Base-by-base conservation (phyloP, 2,329 filamentous ascomycete species). In the Penicillium sp. region DNA sequence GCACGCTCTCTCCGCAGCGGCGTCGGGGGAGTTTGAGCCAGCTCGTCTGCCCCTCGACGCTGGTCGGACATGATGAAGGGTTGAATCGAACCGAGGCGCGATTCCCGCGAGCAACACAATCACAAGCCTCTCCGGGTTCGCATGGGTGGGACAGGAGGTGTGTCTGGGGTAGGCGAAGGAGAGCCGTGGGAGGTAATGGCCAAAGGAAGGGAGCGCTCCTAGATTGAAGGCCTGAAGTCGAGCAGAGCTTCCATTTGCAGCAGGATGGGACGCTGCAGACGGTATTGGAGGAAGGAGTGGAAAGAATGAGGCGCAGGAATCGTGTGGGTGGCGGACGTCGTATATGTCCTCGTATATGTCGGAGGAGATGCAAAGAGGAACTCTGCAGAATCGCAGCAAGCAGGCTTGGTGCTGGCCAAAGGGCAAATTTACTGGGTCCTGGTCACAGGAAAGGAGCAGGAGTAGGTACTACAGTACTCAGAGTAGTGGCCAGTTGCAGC, bases 1-100 rank as follows among this genome's bases (percentile, higher is more conserved):
- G 81, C 80, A 57, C 80, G 73, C 64, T 75, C 75, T 59, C 79
- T 73, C 57, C 76, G 75, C 55, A 76, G 64, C 52, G 75, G 76
- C n/a, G 66, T 67, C 10, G 71, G 52, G 28, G 67, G 63, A 25
- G 68, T 67, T 38, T 66, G 68, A 31, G 68, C 35, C 31, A 48
- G 57, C 62, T 71, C 67, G 52, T 74, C 68, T 54, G 63, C 68
- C 56, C 73, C 63, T 35, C 52, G 58, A 57, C 58, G 65, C 49
- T 68, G 54, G 50, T 75, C 66, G 49, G 73, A 68, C 75, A 77
- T 77, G 61, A 58, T 72, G 59, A 58, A 59, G 50, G 57, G 35
- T 61, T 49, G 56, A 37, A 48, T 53, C n/a, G 54, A 60, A 49
- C 59, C 52, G 54, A 61, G 50, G 50, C 58, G 62, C 61, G 47